A percentile compares a stretch with the other conserved stretches of the same genome.
These are phyloP conservation scores for Ustanciosporium gigantosporum DNA, from an alignment of 1,284 basidiomycete species.

Conservation along the genomic window DNA sequence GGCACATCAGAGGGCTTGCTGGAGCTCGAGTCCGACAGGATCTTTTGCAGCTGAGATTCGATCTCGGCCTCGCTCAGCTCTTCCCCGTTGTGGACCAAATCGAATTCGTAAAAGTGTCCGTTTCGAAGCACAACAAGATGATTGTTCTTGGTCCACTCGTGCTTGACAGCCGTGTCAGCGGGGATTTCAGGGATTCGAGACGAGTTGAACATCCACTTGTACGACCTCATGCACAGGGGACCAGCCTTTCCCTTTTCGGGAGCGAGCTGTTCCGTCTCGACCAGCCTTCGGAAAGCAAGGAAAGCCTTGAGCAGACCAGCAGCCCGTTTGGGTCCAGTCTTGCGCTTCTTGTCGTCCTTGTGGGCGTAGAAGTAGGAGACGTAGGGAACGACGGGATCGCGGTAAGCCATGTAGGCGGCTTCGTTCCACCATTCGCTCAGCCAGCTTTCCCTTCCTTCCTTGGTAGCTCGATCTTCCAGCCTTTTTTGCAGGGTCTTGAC, in stretches of 20 bases:
- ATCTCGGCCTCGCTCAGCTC: conserved; percentile 79
- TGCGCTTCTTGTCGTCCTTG: conserved; percentile 65
- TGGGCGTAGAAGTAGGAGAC: conserved; percentile 97
- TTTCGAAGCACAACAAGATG: conserved; percentile 89
- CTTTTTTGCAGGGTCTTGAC: conserved; percentile 78
- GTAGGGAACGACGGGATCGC: conserved; percentile 88
- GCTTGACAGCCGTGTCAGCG: conserved; percentile 81
- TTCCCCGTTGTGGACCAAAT: conserved; percentile 66
- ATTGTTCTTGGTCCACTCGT: conserved; percentile 75
- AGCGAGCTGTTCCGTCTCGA: conserved; percentile 70
- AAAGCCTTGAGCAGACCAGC: conserved; percentile 57
- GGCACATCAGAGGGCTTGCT: conserved; percentile 66
- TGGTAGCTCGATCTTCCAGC: conserved; percentile 72
- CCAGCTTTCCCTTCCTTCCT: conserved; percentile 73
- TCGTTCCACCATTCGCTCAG: conserved; percentile 98
- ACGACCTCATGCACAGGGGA: conserved; percentile 91
- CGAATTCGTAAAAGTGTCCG: conserved; percentile 84
- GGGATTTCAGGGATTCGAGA: conserved; percentile 81
- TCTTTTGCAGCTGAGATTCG: conserved; percentile 77
- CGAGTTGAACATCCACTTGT: conserved; percentile 96
- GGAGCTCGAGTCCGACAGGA: conserved; percentile 75
- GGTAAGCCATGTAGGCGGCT: conserved; percentile 67
- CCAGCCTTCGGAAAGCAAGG: conserved; percentile 53
- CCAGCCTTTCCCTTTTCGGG: conserved; percentile 83
- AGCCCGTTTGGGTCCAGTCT: conserved; percentile 46